Evolutionary conservation across 768 basidiomycete species (phyloP).

Genomic region (Boletus sp.): DNA sequence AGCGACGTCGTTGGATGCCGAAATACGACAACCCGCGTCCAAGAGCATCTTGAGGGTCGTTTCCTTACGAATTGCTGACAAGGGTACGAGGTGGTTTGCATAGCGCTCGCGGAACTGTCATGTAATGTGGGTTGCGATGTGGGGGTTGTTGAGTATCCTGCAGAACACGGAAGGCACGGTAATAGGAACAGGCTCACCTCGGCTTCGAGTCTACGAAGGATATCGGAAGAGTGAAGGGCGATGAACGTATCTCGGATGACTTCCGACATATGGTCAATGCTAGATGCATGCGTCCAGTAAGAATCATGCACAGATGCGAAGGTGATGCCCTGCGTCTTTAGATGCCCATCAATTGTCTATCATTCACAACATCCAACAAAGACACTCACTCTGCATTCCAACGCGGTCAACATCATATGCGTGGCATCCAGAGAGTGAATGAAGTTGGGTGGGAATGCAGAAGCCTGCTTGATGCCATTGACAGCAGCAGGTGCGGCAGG

Average conservation of each 20-base stretch:
- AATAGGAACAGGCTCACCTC: conserved; percentile 53
- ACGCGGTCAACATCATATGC: conserved; percentile 96
- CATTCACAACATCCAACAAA: not conserved
- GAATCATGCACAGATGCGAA: conserved; percentile 99
- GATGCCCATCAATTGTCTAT: conserved; percentile 4
- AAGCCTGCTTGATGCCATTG: conserved; percentile 81
- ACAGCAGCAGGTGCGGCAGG: conserved; percentile 77
- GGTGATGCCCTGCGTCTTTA: conserved; percentile 64
- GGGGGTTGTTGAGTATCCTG: not conserved
- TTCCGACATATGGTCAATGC: conserved; percentile 83
- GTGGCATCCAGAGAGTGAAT: conserved; percentile 97
- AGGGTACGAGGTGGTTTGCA: conserved; percentile 63
- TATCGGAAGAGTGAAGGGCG: conserved; percentile 82
- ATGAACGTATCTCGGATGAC: conserved; percentile 94
- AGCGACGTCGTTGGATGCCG: conserved; percentile 41
- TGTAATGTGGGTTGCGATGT: not conserved
- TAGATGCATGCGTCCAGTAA: conserved; percentile 94
- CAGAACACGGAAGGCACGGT: not conserved
- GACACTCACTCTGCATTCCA: conserved; percentile 73
- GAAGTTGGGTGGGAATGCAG: conserved; percentile 98
- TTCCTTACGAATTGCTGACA: conserved; percentile 42
- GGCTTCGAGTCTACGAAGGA: conserved; percentile 63
- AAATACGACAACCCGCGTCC: conserved; percentile 44
- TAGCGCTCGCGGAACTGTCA: conserved; percentile 74
- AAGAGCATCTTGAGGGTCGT: conserved; percentile 40